These are phyloP conservation scores for Mallotus nudiflorus DNA, from an alignment of 345 rosid species.

Conservation along the genomic window DNA sequence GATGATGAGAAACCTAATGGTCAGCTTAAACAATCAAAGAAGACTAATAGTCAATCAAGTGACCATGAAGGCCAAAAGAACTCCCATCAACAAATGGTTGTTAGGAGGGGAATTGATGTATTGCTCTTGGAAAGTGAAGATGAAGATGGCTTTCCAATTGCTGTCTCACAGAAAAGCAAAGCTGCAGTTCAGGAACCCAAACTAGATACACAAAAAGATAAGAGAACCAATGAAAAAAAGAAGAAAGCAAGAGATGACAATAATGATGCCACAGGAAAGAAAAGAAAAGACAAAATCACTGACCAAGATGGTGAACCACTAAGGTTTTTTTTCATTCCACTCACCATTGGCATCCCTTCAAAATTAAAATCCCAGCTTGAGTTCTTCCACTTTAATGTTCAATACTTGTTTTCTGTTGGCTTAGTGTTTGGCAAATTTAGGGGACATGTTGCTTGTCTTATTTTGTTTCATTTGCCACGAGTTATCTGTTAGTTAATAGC, in stretches of 20 bases:
- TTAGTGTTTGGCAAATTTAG: background rate
- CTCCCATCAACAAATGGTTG: conserved; percentile 41
- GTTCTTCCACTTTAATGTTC: background rate
- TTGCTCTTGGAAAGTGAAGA: conserved; percentile 76
- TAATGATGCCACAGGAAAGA: conserved; percentile 42
- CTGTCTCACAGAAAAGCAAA: conserved; percentile 34
- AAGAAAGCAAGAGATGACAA: conserved; percentile 31
- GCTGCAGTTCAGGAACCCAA: conserved; percentile 22
- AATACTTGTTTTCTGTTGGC: background rate
- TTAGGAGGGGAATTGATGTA: conserved; percentile 27
- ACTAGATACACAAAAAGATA: conserved; percentile 26
- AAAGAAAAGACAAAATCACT: conserved; percentile 59
- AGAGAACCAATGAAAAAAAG: conserved; percentile 22
- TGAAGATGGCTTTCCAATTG: conserved; percentile 91
- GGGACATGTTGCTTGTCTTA: conserved; percentile 6
- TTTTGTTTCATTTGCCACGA: conserved; percentile 1
- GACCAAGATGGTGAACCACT: conserved; percentile 57
- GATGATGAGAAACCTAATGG: conserved; percentile 65
- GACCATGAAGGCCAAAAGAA: conserved; percentile 33
- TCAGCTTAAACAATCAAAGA: conserved; percentile 43
- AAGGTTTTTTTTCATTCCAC: conserved; percentile 42
- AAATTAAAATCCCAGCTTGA: background rate
- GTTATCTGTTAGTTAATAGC: background rate
- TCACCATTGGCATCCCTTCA: background rate
- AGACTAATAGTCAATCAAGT: conserved; percentile 37